Evolutionary conservation across 352 stramenopile genomes (phyloP), one percentile per base, ranked within the genome.

Genomic region (Aphanomyces cochlioides): DNA sequence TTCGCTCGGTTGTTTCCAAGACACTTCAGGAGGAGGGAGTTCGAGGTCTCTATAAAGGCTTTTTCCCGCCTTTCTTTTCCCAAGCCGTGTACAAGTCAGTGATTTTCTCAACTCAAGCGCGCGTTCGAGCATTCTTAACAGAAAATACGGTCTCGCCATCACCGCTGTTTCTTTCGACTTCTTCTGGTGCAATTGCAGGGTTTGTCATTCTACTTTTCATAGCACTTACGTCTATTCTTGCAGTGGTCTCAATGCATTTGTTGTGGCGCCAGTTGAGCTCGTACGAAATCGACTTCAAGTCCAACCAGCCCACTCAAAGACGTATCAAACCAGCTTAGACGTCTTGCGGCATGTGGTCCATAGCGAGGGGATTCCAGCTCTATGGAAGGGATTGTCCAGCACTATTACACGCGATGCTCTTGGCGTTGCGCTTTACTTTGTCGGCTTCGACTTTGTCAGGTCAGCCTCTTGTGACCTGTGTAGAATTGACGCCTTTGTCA

Each of bases 71-170:
- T 4, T 93, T 95, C 74, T 90, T 90, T 73, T 91, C 84, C 57
- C 87, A 95, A 71, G 87, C 83, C 1, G 77, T 95, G 56, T 95
- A 95, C 83, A 95, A 95, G 73, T 86, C 87, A 41, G 84, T 95
- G 59, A 95, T 95, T 72, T 95, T 95, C 73, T 92, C 84, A 36
- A 88, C 79, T 2, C 90, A 70, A 47, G 37, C n/a, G 7, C 53
- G 40, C 10, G 64, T 61, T 10, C 64, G 64, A 10, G 19, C 21
- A 13, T 34, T 70, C 54, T 47, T 70, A 21, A 34, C 64, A 1
- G 40, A 47, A n/a, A 34, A 47, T 0, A 40, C 61, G 15, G 40
- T 28, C n/a, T 21, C 45, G 15, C 64, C 64, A 40, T 70, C 64
- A 37, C 64, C 64, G 54, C 54, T 70, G 4, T n/a, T 70, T 6